phyloP scores from a whole-genome alignment of 1,139 yeast genomes.

The Sugiyamaella xylanicola region DNA sequence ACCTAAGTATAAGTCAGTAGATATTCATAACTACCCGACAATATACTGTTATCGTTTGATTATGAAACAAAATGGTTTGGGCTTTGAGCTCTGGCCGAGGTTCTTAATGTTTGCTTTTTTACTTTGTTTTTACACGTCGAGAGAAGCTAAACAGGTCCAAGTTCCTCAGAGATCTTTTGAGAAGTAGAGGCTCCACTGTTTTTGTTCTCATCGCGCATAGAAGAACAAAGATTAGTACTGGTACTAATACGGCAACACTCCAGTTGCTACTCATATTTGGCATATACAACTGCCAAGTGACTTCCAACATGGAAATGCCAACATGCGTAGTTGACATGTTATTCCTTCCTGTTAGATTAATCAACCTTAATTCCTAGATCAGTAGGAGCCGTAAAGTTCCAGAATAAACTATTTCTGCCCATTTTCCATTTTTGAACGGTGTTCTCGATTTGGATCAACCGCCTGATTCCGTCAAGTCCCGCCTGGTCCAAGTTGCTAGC shows the following conservation, averaged over 20 bases:
- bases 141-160: not conserved
- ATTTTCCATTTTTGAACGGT: slow-evolving; percentile 9
- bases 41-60: slow-evolving; percentile 8
- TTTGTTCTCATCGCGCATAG: too few species aligned
- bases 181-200: too few species aligned
- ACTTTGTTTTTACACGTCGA: not conserved
- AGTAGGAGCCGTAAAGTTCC: slow-evolving; percentile 6
- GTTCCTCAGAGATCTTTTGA: too few species aligned
- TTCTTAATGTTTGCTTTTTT: not conserved
- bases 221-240: too few species aligned
- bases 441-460: slow-evolving; percentile 5
- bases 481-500: slow-evolving; percentile 10
- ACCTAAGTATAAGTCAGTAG: not conserved
- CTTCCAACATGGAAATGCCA: slow-evolving; percentile 11
- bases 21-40: not conserved
- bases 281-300: slow-evolving; percentile 1
- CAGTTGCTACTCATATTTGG: slow-evolving; percentile 3
- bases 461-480: slow-evolving; percentile 2
- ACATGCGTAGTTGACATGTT: not conserved
- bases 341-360: slow-evolving; percentile 18
- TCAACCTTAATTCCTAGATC: slow-evolving; percentile 16
- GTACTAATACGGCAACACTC: too few species aligned
- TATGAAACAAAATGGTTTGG: slow-evolving; percentile 10
- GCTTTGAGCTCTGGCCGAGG: slow-evolving; percentile 6
- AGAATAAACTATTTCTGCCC: slow-evolving; percentile 6